phyloP scores from a whole-genome alignment of 1,284 basidiomycete genomes.

The Lignosus rhinocerotis region DNA sequence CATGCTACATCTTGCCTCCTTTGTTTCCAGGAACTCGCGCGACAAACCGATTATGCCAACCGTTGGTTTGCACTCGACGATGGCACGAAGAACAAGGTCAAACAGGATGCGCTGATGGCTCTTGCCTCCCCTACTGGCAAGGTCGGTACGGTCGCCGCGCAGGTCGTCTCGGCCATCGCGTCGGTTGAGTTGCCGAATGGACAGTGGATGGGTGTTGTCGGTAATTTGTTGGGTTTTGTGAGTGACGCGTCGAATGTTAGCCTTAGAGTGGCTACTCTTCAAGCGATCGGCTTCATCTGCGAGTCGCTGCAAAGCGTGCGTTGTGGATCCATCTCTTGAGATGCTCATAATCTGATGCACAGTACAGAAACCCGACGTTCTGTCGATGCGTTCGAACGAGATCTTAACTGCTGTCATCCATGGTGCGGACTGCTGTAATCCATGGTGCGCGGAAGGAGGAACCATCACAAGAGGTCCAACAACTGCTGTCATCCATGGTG shows the following conservation, averaged over 20 bases:
- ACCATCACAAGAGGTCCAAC: conserved; percentile 88
- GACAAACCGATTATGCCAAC: conserved; percentile 75
- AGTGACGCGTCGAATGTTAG: conserved; percentile 77
- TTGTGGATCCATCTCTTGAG: conserved; percentile 26
- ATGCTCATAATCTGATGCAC: conserved; percentile 12
- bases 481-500: conserved; percentile 98
- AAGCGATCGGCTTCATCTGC: conserved; percentile 97
- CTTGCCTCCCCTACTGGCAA: conserved; percentile 75
- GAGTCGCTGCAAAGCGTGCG: conserved; percentile 80
- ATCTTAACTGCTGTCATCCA: conserved; percentile 98
- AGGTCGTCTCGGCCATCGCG: conserved; percentile 93
- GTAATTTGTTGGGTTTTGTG: conserved; percentile 85
- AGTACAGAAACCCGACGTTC: conserved; percentile 83
- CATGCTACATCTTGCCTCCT: conserved; percentile 11
- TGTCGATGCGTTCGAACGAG: conserved; percentile 91
- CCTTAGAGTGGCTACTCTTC: conserved; percentile 87
- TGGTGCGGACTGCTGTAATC: no score
- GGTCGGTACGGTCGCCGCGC: conserved; percentile 87
- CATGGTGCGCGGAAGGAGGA: conserved; percentile 98
- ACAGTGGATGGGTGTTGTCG: conserved; percentile 91
- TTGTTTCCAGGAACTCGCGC: conserved; percentile 65
- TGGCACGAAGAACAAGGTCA: conserved; percentile 80
- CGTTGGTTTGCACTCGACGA: conserved; percentile 82
- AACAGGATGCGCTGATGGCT: conserved; percentile 83
- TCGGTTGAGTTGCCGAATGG: conserved; percentile 87